Conservation (phyloP, 345 rosid species). For the Eucalyptus shirleyi region DNA sequence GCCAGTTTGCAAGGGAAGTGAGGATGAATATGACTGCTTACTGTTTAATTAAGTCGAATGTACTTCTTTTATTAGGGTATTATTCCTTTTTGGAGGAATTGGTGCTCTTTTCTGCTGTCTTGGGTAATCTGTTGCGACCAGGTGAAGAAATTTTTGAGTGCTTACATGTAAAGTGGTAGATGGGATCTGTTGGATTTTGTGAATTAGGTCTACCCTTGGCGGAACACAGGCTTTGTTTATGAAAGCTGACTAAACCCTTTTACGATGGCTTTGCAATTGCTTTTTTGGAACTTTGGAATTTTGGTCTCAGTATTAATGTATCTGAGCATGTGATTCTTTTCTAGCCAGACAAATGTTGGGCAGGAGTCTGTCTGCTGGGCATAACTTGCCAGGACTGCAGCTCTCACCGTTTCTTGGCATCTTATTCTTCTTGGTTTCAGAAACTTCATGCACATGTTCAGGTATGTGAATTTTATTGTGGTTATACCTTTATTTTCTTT, state of each 20-base stretch:
- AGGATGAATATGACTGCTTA: neutral
- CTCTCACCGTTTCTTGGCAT: slow-evolving; percentile 48
- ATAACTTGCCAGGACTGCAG: slow-evolving; percentile 69
- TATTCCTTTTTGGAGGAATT: neutral
- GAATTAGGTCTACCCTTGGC: neutral
- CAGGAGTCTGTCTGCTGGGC: slow-evolving; percentile 67
- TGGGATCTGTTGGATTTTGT: neutral
- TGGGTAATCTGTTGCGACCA: neutral
- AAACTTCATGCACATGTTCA: slow-evolving; percentile 40
- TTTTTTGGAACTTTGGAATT: neutral
- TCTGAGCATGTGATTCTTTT: neutral
- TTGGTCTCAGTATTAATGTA: neutral
- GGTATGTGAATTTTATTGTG: slow-evolving; percentile 7
- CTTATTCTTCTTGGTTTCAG: slow-evolving; percentile 54
- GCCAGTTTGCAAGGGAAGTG: neutral
- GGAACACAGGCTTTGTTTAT: neutral
- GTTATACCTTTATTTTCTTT: neutral
- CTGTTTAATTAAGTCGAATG: neutral
- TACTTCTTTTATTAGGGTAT: neutral
- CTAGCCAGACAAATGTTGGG: slow-evolving; percentile 85
- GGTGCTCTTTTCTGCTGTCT: neutral
- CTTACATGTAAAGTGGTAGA: neutral
- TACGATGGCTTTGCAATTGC: neutral
- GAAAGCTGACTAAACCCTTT: neutral
- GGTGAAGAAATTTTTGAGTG: neutral